Evolutionary conservation across 331 rosid genomes (phyloP).

Genomic region (Quercus tomentella): DNA sequence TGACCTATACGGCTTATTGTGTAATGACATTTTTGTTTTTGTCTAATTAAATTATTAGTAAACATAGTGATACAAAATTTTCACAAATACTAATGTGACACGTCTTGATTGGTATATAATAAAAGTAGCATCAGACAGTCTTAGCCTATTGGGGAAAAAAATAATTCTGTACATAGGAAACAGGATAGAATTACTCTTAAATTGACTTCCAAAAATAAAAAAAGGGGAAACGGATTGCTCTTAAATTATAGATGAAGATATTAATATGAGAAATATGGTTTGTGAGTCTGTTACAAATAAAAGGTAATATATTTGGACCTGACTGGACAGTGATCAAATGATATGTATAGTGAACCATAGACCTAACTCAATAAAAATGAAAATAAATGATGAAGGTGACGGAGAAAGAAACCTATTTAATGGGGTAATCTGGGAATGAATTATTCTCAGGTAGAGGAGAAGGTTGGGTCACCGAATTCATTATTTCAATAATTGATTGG

Average conservation of each 20-base stretch:
- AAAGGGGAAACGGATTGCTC: too few species aligned
- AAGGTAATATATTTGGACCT: not conserved
- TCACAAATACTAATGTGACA: too few species aligned
- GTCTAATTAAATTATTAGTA: not conserved
- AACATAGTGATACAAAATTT: too few species aligned
- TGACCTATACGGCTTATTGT: not conserved
- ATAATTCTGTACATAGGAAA: too few species aligned
- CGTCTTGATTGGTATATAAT: too few species aligned
- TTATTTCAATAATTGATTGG: not conserved
- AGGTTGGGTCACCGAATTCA: not conserved
- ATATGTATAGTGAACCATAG: not conserved
- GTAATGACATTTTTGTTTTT: not conserved
- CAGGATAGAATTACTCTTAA: too few species aligned
- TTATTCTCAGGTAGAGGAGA: not conserved
- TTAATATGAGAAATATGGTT: too few species aligned
- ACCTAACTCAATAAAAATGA: not conserved
- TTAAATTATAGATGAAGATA: too few species aligned
- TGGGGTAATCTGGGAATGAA: not conserved
- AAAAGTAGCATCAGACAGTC: too few species aligned
- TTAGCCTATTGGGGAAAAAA: too few species aligned
- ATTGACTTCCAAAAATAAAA: too few species aligned
- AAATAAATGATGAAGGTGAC: not conserved
- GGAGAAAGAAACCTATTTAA: not conserved
- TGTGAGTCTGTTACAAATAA: not conserved
- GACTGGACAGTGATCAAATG: not conserved